Percentiles rank a stretch among this genome's conserved stretches.
These are phyloP conservation scores for Scutellaria barbata DNA, from an alignment of 257 asterid genomes.

Conservation along the genomic window DNA sequence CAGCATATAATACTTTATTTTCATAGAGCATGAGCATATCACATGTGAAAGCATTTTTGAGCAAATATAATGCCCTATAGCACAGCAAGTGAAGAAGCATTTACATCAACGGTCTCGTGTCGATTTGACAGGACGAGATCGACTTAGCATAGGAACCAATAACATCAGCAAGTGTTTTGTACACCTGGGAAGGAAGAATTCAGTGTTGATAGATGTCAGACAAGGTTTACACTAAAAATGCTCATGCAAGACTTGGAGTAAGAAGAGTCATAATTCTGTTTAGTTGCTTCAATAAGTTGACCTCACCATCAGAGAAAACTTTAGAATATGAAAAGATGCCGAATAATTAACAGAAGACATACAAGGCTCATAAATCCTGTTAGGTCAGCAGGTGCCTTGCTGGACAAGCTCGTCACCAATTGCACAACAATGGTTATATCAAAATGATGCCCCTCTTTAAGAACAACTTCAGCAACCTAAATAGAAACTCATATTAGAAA, in stretches of 20 bases:
- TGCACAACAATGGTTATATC: constrained; percentile 65
- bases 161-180: constrained; percentile 80
- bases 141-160: constrained; percentile 82
- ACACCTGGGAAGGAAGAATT: constrained; percentile 57
- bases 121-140: constrained; percentile 62
- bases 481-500: constrained; percentile 37
- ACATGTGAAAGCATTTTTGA: constrained; percentile 35
- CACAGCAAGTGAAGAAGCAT: constrained; percentile 44
- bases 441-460: constrained; percentile 62
- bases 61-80: constrained; percentile 29
- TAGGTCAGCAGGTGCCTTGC: constrained; percentile 57
- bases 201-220: constrained; percentile 23
- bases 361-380: constrained; percentile 79
- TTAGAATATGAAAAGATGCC: constrained; percentile 25
- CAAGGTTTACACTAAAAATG: constrained; percentile 20
- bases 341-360: constrained; percentile 41
- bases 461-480: constrained; percentile 83
- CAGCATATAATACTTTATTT: constrained; percentile 30
- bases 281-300: constrained; percentile 30
- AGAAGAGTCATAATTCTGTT: constrained; percentile 32
- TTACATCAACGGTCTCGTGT: constrained; percentile 72
- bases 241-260: constrained; percentile 29
- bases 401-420: constrained; percentile 67
- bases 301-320: constrained; percentile 25
- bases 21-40: constrained; percentile 19